Conservation (phyloP, 192 early-diverging fungal genomes). For the Blastocladiella britannica region DNA sequence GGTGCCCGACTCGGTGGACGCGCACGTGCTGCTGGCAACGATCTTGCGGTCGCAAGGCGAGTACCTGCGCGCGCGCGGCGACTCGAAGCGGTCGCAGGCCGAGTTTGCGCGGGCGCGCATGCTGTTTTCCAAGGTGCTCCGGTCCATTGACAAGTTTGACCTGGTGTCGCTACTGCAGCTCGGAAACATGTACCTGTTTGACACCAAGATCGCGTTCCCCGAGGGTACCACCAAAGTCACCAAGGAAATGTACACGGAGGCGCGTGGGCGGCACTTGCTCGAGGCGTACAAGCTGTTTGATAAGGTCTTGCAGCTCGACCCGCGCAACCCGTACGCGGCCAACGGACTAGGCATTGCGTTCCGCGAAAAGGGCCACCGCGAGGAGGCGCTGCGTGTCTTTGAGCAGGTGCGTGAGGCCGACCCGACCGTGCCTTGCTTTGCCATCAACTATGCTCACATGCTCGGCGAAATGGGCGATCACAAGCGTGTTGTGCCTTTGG, state of each 20-base stretch:
- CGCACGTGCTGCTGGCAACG: not conserved
- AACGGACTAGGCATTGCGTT: slow-evolving; percentile 69
- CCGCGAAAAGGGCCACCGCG: slow-evolving; percentile 39
- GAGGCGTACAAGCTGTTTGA: slow-evolving; percentile 49
- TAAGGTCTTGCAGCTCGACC: slow-evolving; percentile 46
- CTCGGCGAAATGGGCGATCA: slow-evolving; percentile 50
- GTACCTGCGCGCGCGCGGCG: slow-evolving; percentile 48
- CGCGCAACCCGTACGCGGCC: slow-evolving; percentile 50
- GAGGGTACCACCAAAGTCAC: no score
- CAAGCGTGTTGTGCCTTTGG: slow-evolving; percentile 49
- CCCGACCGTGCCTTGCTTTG: slow-evolving; percentile 21
- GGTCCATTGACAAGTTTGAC: slow-evolving; percentile 55
- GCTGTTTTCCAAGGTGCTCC: slow-evolving; percentile 54
- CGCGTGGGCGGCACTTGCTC: not conserved
- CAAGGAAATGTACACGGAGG: no score
- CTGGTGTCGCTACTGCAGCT: slow-evolving; percentile 53
- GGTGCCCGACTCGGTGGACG: slow-evolving; percentile 10
- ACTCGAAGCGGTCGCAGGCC: slow-evolving; percentile 33
- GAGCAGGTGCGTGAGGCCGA: slow-evolving; percentile 36
- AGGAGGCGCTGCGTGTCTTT: slow-evolving; percentile 44
- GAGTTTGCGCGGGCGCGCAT: slow-evolving; percentile 45
- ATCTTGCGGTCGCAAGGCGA: no score
- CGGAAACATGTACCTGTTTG: slow-evolving; percentile 52
- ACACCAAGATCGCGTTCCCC: not conserved
- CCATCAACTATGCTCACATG: slow-evolving; percentile 57